Base-by-base conservation (phyloP, 225 moss, liverwort and hornwort genomes). In the Thuidium tamariscinum region DNA sequence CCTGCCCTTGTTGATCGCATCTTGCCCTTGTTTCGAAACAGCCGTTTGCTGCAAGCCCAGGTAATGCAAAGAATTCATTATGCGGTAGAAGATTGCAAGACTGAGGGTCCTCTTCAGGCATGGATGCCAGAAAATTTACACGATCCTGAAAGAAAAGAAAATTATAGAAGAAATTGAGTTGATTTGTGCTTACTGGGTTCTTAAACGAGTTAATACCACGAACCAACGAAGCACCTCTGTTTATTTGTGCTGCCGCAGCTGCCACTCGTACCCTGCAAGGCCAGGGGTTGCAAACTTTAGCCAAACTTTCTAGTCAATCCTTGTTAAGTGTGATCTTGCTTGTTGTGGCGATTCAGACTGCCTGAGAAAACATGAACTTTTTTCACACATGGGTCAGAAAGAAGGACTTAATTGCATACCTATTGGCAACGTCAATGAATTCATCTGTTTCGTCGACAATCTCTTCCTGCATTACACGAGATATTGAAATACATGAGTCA, bases 391-490 rank as follows among this genome's bases (percentile, higher is more conserved):
- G 83, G 52, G 25, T 23, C 32, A 67, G 44, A 84, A 56, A 75
- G 85, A 36, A 67, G 37, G 79, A 51, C 22, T 29, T 56, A 14
- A 22, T 64, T 59, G 83, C 91, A 81, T 86, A 96, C 97, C 89
- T 98, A 81, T 95, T 95, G 84, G 95, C 95, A 65, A 98, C 95
- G 83, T 98, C 98, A 81, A 98, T 93, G 77, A 86, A 98, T 75
- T 96, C 98, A 85, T 98, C 98, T 69, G 98, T 98, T 91, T 98
- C 98, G 78, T 98, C 98, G 83, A 96, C 93, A 77, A 98, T 98
- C 91, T 98, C 98, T 83, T 98, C 98, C 97, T 98, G 94, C 72
- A 82, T 54, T 29, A 84, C 67, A 88, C 32, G 77, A 80, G 36
- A 80, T 13, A 83, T 78, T 30, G 69, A 32, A 70, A 69, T 29